Conservation (phyloP, 2,329 filamentous ascomycete genomes). For the Fusarium drepaniforme region DNA sequence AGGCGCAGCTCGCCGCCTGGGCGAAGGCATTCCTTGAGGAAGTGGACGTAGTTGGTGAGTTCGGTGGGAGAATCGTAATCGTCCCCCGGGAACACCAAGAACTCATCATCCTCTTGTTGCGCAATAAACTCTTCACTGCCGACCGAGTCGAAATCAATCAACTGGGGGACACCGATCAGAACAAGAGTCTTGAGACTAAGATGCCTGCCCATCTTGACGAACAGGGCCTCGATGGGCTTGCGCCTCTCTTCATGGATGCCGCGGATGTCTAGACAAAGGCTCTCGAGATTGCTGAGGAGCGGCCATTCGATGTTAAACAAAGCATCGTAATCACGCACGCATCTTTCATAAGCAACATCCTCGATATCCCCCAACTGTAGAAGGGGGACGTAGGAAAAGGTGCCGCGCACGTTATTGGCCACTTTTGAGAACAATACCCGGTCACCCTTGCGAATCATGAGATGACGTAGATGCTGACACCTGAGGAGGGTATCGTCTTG, state of each 20-base stretch:
- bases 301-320: slow-evolving; percentile 13
- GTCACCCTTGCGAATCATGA: slow-evolving; percentile 14
- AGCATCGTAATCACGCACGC: neutral
- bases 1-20: slow-evolving; percentile 25
- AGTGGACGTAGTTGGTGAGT: neutral
- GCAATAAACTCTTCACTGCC: slow-evolving; percentile 2
- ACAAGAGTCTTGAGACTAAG: slow-evolving; percentile 28
- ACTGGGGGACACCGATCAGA: slow-evolving; percentile 2
- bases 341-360: too few relatives aligned
- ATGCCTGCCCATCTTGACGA: slow-evolving; percentile 1
- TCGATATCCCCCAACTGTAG: neutral
- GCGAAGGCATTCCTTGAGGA: slow-evolving; percentile 19
- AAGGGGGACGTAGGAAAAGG: neutral
- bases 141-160: neutral
- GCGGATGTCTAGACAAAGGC: slow-evolving; percentile 22
- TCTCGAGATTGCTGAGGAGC: slow-evolving; percentile 20
- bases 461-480: slow-evolving; percentile 14
- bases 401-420: neutral
- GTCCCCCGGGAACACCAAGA: neutral
- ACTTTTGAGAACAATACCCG: neutral
- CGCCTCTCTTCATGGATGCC: neutral
- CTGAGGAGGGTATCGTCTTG: neutral
- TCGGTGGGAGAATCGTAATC: neutral
- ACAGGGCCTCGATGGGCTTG: neutral
- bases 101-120: slow-evolving; percentile 2